Evolutionary conservation across 2,329 filamentous ascomycete species (phyloP).

Genomic region (Xylaria sp.): DNA sequence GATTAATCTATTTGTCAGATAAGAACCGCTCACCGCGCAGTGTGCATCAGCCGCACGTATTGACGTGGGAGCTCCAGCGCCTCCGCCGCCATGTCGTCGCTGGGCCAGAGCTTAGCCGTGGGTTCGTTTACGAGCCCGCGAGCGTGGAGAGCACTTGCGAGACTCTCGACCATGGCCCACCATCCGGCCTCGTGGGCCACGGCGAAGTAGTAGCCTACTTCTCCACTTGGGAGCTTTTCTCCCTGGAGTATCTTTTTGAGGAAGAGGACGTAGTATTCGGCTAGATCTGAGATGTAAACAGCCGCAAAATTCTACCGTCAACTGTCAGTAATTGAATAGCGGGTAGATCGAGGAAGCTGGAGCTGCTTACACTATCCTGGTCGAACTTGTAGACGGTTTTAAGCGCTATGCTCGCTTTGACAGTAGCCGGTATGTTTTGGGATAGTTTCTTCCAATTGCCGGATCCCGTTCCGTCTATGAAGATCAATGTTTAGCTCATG

Average conservation of each 20-base stretch:
- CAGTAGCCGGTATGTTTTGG: constrained; percentile 48
- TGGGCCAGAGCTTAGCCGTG: constrained; percentile 46
- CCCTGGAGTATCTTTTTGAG: constrained; percentile 46
- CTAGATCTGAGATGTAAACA: constrained; percentile 50
- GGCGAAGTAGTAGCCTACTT: constrained; percentile 52
- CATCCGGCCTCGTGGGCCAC: constrained; percentile 46
- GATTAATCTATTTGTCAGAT: constrained; percentile 1
- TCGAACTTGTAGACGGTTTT: constrained; percentile 51
- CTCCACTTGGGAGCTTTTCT: constrained; percentile 45
- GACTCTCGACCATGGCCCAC: constrained; percentile 48
- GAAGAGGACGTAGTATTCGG: constrained; percentile 47
- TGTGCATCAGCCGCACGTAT: constrained; percentile 45
- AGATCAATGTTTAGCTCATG: constrained; percentile 7
- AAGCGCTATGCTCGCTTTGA: constrained; percentile 47
- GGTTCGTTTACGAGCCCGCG: constrained; percentile 48
- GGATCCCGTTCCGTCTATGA: constrained; percentile 50
- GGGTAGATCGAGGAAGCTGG: constrained; percentile 19
- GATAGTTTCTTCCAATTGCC: constrained; percentile 52
- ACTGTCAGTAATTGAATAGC: background rate
- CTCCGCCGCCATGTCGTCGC: constrained; percentile 49
- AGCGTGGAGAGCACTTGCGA: constrained; percentile 45
- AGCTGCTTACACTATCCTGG: constrained; percentile 46
- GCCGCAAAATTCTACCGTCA: constrained; percentile 40
- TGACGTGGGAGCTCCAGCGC: constrained; percentile 46
- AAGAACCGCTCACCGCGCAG: constrained; percentile 43